phyloP scores from a whole-genome alignment of 2,329 filamentous ascomycete genomes.

The Pyrenophora graminea region DNA sequence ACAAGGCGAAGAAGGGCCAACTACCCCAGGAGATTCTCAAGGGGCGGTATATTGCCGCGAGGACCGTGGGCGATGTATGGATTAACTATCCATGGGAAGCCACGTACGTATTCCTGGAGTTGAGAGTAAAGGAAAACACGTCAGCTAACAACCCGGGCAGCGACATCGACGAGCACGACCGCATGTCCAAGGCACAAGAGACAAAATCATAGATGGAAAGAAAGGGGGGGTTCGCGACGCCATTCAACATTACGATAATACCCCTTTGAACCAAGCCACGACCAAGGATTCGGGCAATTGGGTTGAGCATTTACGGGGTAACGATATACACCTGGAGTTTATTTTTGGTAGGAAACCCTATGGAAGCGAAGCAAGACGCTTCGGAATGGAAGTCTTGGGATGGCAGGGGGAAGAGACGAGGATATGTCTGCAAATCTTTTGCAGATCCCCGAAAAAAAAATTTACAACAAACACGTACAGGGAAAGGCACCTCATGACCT shows the following conservation, averaged over 20 bases:
- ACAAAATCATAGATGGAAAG: conserved; percentile 11
- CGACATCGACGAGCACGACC: conserved; percentile 92
- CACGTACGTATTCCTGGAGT: conserved; percentile 53
- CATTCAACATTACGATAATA: not conserved
- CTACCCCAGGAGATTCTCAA: conserved; percentile 79
- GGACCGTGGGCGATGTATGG: conserved; percentile 92
- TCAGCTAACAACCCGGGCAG: conserved; percentile 41
- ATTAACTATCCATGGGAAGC: conserved; percentile 99
- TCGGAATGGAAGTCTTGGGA: too few relatives aligned
- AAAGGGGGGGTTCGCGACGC: not conserved
- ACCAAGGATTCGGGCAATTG: not conserved
- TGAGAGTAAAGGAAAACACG: not conserved
- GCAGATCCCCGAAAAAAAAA: too few relatives aligned
- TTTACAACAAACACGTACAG: too few relatives aligned
- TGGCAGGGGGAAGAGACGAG: too few relatives aligned
- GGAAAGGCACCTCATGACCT: too few relatives aligned
- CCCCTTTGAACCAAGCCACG: not conserved
- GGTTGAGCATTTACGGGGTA: conserved; percentile 2
- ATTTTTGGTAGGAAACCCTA: not conserved
- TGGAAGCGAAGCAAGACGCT: too few relatives aligned
- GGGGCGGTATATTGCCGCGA: conserved; percentile 79
- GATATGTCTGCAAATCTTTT: too few relatives aligned
- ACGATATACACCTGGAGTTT: conserved; percentile 5
- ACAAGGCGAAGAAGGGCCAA: conserved; percentile 90
- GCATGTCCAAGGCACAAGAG: conserved; percentile 59